These are phyloP conservation scores for Syzygium syzygioides DNA, from an alignment of 441 rosid species.

Conservation along the genomic window DNA sequence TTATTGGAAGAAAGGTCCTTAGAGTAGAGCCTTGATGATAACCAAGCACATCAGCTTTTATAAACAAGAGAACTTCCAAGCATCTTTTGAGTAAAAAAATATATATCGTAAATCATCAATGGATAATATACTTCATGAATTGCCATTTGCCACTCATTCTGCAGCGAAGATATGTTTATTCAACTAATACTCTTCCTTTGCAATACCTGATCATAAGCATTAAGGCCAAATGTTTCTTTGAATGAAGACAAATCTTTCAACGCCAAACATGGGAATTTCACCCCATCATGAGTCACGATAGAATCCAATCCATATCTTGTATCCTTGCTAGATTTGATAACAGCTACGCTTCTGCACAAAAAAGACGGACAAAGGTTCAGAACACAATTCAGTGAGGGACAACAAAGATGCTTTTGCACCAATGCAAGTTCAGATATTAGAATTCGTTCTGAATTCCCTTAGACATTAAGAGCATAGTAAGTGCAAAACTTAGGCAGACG, in stretches of 20 bases:
- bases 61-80: background rate
- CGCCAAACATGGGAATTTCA: conserved; percentile 65
- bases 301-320: conserved; percentile 66
- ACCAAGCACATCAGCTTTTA: background rate
- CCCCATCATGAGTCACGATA: conserved; percentile 81
- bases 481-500: background rate
- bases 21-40: background rate
- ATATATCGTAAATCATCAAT: background rate
- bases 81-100: background rate
- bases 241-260: conserved; percentile 44
- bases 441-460: background rate
- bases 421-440: background rate
- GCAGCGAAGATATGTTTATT: background rate
- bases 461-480: background rate
- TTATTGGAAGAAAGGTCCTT: background rate
- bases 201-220: conserved; percentile 51
- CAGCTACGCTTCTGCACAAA: conserved; percentile 48
- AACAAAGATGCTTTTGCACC: background rate
- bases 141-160: background rate
- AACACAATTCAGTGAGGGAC: background rate
- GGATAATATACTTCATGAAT: background rate
- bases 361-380: background rate
- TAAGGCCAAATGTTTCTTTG: conserved; percentile 41
- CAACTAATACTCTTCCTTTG: background rate
- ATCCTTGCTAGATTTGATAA: conserved; percentile 73